phyloP scores from a whole-genome alignment of 306 rosid genomes.

The Canavalia gladiata region DNA sequence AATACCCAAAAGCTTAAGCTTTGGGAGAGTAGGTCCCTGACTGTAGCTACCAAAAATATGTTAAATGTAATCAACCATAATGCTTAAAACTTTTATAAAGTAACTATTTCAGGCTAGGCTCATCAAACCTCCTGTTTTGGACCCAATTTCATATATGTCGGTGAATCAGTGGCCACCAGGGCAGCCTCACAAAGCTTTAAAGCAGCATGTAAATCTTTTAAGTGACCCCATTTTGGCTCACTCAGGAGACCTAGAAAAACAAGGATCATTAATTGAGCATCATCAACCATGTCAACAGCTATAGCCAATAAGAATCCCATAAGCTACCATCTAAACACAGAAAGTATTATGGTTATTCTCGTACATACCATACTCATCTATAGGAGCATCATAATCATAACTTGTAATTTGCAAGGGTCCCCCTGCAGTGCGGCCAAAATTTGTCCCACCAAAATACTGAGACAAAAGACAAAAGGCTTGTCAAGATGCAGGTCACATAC shows the following conservation, averaged over 20 bases:
- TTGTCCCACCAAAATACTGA: slow-evolving; percentile 98
- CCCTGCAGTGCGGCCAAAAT: slow-evolving; percentile 96
- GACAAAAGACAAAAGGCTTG: slow-evolving; percentile 46
- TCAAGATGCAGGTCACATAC: slow-evolving; percentile 48
- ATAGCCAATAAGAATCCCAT: slow-evolving; percentile 27
- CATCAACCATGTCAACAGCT: slow-evolving; percentile 40
- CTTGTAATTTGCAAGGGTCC: slow-evolving; percentile 96
- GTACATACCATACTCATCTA: slow-evolving; percentile 90
- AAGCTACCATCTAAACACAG: slow-evolving; percentile 35
- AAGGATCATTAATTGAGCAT: slow-evolving; percentile 29
- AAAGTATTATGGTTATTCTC: slow-evolving; percentile 28
- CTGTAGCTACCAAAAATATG: not conserved
- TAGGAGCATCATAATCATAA: slow-evolving; percentile 98
- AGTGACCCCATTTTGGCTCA: slow-evolving; percentile 98
- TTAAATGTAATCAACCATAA: slow-evolving; percentile 24
- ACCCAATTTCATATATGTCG: slow-evolving; percentile 83
- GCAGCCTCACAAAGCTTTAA: slow-evolving; percentile 96
- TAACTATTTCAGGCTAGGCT: slow-evolving; percentile 39
- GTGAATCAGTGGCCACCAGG: slow-evolving; percentile 79
- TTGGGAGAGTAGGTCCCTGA: not conserved
- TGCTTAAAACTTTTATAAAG: slow-evolving; percentile 25
- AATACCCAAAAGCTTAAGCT: slow-evolving; percentile 17
- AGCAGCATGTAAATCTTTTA: slow-evolving; percentile 94
- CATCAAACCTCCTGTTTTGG: slow-evolving; percentile 93
- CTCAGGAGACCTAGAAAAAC: slow-evolving; percentile 73